These are phyloP conservation scores for Syzygium aromaticum DNA, from an alignment of 345 rosid species.

Conservation along the genomic window DNA sequence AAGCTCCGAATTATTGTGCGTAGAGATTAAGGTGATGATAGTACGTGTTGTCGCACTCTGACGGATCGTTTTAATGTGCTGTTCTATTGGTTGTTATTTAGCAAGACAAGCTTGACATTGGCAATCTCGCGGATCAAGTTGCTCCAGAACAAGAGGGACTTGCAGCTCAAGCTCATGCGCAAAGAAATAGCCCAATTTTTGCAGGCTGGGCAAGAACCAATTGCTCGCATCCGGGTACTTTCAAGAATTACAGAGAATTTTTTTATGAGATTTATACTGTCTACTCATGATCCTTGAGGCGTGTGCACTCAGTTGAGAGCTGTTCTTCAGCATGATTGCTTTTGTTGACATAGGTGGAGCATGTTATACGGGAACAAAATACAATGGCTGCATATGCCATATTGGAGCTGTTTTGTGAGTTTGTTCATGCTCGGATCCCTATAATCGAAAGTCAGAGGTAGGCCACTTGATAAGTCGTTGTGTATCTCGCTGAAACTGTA, in stretches of 20 bases:
- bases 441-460: slow-evolving; percentile 81
- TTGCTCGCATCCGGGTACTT: slow-evolving; percentile 82
- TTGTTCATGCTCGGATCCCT: slow-evolving; percentile 79
- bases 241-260: neutral
- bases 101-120: slow-evolving; percentile 80
- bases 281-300: neutral
- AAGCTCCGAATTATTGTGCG: neutral
- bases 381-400: slow-evolving; percentile 80
- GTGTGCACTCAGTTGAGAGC: neutral
- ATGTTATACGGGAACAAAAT: slow-evolving; percentile 82
- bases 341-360: slow-evolving; percentile 65
- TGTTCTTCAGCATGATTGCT: neutral
- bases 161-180: slow-evolving; percentile 86
- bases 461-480: slow-evolving; percentile 2
- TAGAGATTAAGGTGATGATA: neutral
- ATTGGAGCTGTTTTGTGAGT: slow-evolving; percentile 86
- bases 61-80: neutral
- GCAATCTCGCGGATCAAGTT: slow-evolving; percentile 74
- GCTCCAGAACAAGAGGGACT: slow-evolving; percentile 88
- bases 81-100: slow-evolving; percentile 15
- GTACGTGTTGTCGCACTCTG: neutral
- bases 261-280: neutral
- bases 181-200: slow-evolving; percentile 91
- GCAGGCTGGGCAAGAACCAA: slow-evolving; percentile 91
- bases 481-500: neutral